phyloP scores from a whole-genome alignment of 1,139 yeast species.

The Suhomyces coccinellae region DNA sequence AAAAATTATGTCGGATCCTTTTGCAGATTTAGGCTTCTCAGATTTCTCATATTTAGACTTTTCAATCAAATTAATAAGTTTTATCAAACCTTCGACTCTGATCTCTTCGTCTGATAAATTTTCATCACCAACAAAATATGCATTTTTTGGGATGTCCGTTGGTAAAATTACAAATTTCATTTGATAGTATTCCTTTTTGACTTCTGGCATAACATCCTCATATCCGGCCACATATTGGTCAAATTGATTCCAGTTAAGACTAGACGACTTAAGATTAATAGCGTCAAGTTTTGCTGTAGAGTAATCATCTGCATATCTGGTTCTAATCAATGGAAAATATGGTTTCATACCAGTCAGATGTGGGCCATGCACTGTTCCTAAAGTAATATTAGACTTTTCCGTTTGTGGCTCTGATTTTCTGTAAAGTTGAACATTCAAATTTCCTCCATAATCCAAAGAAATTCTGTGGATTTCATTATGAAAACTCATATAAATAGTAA shows the following conservation, averaged over 20 bases:
- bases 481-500: conserved; percentile 69
- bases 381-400: conserved; percentile 14
- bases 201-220: conserved; percentile 64
- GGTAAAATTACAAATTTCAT: conserved; percentile 86
- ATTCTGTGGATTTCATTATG: conserved; percentile 86
- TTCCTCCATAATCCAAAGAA: conserved; percentile 65
- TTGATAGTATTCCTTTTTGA: conserved; percentile 58
- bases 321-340: conserved; percentile 64
- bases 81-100: conserved; percentile 81
- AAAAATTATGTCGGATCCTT: conserved; percentile 67
- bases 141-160: conserved; percentile 61
- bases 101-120: conserved; percentile 76
- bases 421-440: conserved; percentile 77
- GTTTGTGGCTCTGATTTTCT: conserved; percentile 24
- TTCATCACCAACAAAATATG: conserved; percentile 55
- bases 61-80: conserved; percentile 66
- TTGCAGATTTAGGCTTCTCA: conserved; percentile 43
- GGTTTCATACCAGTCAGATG: conserved; percentile 18
- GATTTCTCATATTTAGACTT: conserved; percentile 53
- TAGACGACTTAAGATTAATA: conserved; percentile 50
- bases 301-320: conserved; percentile 73
- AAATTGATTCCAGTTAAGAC: conserved; percentile 84
- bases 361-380: neutral
- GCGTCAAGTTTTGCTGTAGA: conserved; percentile 60
- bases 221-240: conserved; percentile 92